phyloP scores from a whole-genome alignment of 2,329 filamentous ascomycete species.

The Mycocentrospora acerina region DNA sequence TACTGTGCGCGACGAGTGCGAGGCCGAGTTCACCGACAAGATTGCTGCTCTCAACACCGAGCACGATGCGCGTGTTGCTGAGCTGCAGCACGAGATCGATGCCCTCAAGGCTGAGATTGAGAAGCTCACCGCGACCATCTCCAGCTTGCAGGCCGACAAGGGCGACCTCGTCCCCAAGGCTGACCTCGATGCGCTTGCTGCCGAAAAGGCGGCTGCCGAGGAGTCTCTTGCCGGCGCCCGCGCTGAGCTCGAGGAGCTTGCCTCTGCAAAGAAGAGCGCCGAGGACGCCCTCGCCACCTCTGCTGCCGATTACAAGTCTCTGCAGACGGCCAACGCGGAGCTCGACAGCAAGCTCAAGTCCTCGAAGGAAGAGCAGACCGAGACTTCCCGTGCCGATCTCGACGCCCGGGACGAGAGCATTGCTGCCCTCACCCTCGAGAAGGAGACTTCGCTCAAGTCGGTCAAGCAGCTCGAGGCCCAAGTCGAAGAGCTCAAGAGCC shows the following conservation, averaged over 20 bases:
- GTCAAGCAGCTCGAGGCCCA: constrained; percentile 25
- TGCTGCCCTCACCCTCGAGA: constrained; percentile 25
- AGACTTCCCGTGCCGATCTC: constrained; percentile 12
- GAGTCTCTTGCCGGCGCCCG: constrained; percentile 18
- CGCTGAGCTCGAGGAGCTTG: constrained; percentile 19
- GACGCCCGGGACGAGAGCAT: constrained; percentile 29
- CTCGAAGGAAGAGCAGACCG: constrained; percentile 13
- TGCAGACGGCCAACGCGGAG: constrained; percentile 10
- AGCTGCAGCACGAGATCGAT: constrained; percentile 31
- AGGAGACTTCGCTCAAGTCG: constrained; percentile 23
- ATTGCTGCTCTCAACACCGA: constrained; percentile 20
- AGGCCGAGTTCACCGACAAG: constrained; percentile 35
- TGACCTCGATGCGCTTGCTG: constrained; percentile 26
- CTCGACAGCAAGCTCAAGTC: constrained; percentile 10
- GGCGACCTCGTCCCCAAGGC: constrained; percentile 14
- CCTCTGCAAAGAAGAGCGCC: constrained; percentile 11
- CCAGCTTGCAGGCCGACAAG: constrained; percentile 19
- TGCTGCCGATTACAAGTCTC: too few relatives aligned
- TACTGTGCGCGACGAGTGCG: constrained; percentile 38
- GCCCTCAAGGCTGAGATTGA: constrained; percentile 31
- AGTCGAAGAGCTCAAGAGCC: constrained; percentile 24
- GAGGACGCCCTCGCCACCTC: constrained; percentile 21
- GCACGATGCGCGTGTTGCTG: constrained; percentile 22
- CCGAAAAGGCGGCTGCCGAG: constrained; percentile 20
- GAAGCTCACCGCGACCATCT: constrained; percentile 28